Evolutionary conservation across 805 yeast genomes (phyloP), one percentile per base, ranked within the genome.

Genomic region (Candida palmyrensis): DNA sequence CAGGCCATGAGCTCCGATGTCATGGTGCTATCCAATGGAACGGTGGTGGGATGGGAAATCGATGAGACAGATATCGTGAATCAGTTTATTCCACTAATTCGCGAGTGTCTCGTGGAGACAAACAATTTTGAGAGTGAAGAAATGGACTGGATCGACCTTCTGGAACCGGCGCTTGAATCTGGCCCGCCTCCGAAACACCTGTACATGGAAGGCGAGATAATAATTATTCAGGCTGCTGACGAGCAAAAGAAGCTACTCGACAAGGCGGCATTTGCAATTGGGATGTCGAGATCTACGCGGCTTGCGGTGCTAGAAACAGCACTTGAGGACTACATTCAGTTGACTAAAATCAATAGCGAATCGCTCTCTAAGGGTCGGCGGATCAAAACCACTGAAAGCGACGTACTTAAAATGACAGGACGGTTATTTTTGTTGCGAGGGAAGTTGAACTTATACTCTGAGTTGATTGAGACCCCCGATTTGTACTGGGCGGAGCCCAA

Each of bases 401-500:
- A 84, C 24, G 77, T 82, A 3, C 57, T 87, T 31, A 67, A 66
- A 43, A 65, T 79, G 4, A 85, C 92, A 0, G 96, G 96, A 0
- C 66, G 79, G 35, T 62, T 89, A 15, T 74, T 89, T 42, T 60
- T 85, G 27, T 62, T 89, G 10, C 64, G 97, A 39, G 96, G 95
- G 1, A 82, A 82, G 44, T 67, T 89, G 44, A 89, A 89, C 46
- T 60, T 89, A 20, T 87, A 89, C 55, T 82, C 90, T 7, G 96
- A 88, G 48, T 68, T 89, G 38, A 85, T 86, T 19, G 96, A 88
- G 46, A 86, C 94, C 0, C 97, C 97, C 0, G 97, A 89, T 53
- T 59, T 87, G 27, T 89, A 88, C 56, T 89, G 97, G 97, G 74
- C 86, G 29, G 96, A 88, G 50, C 95, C 96, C 1, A 76, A 77